These are phyloP conservation scores for Pythium dissotocum DNA, from an alignment of 352 stramenopile species.

Conservation along the genomic window DNA sequence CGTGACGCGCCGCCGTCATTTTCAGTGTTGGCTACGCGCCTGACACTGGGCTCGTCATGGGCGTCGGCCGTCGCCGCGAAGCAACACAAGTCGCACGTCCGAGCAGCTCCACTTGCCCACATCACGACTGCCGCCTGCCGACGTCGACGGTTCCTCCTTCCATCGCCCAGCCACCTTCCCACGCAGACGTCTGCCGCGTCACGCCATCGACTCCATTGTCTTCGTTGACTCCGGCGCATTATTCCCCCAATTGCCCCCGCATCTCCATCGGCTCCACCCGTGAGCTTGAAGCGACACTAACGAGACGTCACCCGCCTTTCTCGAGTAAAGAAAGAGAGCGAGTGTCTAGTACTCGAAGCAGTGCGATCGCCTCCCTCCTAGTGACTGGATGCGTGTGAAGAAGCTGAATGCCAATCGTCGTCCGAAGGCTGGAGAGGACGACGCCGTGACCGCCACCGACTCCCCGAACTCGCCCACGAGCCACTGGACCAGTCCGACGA, in stretches of 20 bases:
- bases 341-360: too few species aligned
- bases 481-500: slow-evolving; percentile 22
- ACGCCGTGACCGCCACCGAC: slow-evolving; percentile 39
- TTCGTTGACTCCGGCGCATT: not conserved
- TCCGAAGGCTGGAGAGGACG: slow-evolving; percentile 66
- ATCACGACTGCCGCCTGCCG: not conserved
- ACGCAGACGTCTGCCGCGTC: not conserved
- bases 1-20: slow-evolving; percentile 35
- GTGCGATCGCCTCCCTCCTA: too few species aligned
- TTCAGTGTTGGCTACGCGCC: slow-evolving; percentile 20
- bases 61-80: slow-evolving; percentile 13
- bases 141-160: not conserved
- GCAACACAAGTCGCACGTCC: slow-evolving; percentile 13
- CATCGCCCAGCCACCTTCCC: not conserved
- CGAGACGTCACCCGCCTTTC: not conserved
- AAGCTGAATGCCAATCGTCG: slow-evolving; percentile 67
- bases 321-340: too few species aligned
- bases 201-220: not conserved
- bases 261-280: too few species aligned
- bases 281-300: not conserved
- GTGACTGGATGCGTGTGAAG: slow-evolving; percentile 69
- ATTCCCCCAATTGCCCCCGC: not conserved
- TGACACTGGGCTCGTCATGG: slow-evolving; percentile 37
- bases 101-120: not conserved
- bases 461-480: slow-evolving; percentile 13